phyloP scores from a whole-genome alignment of 192 early-diverging fungal species.

The Backusella tuberculispora region DNA sequence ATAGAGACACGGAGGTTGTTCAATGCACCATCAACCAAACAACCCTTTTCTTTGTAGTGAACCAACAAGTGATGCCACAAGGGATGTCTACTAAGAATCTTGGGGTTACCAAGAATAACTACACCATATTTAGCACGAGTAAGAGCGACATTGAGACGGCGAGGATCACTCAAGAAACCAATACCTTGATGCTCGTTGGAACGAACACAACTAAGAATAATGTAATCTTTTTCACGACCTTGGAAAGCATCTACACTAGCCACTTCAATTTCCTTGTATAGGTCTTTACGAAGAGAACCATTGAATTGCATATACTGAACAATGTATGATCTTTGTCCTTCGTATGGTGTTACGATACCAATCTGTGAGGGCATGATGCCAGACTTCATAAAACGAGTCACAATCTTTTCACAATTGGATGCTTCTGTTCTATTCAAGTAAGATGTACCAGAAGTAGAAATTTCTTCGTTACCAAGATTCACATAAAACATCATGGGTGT shows the following conservation, averaged over 20 bases:
- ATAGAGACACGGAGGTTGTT: slow-evolving; percentile 86
- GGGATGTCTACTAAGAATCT: slow-evolving; percentile 88
- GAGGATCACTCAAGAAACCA: slow-evolving; percentile 89
- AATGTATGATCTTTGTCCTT: slow-evolving; percentile 96
- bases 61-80: slow-evolving; percentile 97
- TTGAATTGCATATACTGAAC: slow-evolving; percentile 96
- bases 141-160: slow-evolving; percentile 89
- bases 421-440: slow-evolving; percentile 98
- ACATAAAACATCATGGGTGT: slow-evolving; percentile 95
- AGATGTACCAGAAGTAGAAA: slow-evolving; percentile 95
- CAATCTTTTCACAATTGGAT: slow-evolving; percentile 95
- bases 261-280: slow-evolving; percentile 99
- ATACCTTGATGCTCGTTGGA: slow-evolving; percentile 98
- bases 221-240: slow-evolving; percentile 99
- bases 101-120: slow-evolving; percentile 95
- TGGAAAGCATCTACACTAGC: slow-evolving; percentile 99
- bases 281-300: slow-evolving; percentile 86
- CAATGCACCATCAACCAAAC: slow-evolving; percentile 92
- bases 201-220: slow-evolving; percentile 96
- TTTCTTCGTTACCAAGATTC: slow-evolving; percentile 95
- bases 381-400: slow-evolving; percentile 91
- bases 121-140: slow-evolving; percentile 93
- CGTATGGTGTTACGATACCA: slow-evolving; percentile 98
- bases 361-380: slow-evolving; percentile 89
- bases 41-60: slow-evolving; percentile 87